Conservation (phyloP, 2,329 filamentous ascomycete genomes). For the Pseudogymnoascus pannorum region DNA sequence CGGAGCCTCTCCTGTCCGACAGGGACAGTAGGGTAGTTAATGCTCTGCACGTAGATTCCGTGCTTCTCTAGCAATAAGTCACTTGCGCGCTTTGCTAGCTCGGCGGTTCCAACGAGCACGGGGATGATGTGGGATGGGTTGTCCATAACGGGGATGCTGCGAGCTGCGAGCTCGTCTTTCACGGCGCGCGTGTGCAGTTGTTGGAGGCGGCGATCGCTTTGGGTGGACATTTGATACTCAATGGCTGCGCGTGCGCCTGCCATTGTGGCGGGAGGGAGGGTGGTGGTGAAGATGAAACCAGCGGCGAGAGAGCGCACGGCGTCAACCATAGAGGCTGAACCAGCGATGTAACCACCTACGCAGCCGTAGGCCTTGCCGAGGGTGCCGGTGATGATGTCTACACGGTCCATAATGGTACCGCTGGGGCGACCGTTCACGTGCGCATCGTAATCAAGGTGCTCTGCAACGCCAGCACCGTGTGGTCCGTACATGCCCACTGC, state of each 20-base stretch:
- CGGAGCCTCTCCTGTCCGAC: constrained; percentile 95
- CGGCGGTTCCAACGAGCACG: constrained; percentile 87
- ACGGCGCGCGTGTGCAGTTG: constrained; percentile 94
- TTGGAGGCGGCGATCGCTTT: constrained; percentile 83
- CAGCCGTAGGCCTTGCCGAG: constrained; percentile 97
- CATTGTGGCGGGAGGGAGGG: constrained; percentile 93
- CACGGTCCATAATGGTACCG: constrained; percentile 87
- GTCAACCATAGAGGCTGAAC: constrained; percentile 78
- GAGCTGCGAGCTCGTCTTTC: constrained; percentile 70
- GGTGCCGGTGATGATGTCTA: constrained; percentile 97
- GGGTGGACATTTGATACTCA: constrained; percentile 81
- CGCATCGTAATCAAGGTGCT: constrained; percentile 90
- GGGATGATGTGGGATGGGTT: constrained; percentile 97
- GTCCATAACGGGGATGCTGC: constrained; percentile 91
- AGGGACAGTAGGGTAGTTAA: constrained; percentile 98
- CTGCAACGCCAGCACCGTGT: constrained; percentile 88
- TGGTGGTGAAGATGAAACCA: constrained; percentile 98
- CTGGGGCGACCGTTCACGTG: constrained; percentile 66
- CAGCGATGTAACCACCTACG: constrained; percentile 95
- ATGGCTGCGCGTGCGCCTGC: constrained; percentile 86
- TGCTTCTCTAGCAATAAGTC: constrained; percentile 87
- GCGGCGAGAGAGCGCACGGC: constrained; percentile 89
- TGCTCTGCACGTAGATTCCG: constrained; percentile 94
- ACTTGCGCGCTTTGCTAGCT: constrained; percentile 83
- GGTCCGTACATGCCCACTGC: constrained; percentile 99